Percentiles rank a stretch among this genome's conserved stretches.
Evolutionary conservation across 1,284 basidiomycete species (phyloP).

Genomic region (Anthracocystis setariae): DNA sequence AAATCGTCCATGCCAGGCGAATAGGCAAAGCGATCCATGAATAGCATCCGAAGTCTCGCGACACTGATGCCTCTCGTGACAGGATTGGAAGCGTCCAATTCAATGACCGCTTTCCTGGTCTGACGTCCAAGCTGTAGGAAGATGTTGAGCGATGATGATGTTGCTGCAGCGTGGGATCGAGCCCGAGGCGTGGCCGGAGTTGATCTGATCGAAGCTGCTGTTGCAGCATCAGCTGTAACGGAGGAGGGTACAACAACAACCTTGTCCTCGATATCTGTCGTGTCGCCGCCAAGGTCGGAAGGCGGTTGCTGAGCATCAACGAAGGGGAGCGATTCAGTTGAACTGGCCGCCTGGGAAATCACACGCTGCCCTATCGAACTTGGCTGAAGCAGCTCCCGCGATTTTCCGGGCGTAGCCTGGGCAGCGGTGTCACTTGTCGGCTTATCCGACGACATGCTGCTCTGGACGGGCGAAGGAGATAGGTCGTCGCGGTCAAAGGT

Average conservation of each 20-base stretch:
- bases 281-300: constrained; percentile 17
- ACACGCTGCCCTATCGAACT: constrained; percentile 11
- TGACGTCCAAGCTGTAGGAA: constrained; percentile 92
- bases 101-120: constrained; percentile 85
- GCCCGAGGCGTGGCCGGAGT: constrained; percentile 9
- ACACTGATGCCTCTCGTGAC: constrained; percentile 72
- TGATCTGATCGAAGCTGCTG: not conserved
- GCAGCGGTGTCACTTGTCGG: constrained; percentile 3
- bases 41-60: constrained; percentile 81
- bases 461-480: constrained; percentile 17
- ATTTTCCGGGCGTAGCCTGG: constrained; percentile 4
- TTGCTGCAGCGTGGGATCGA: constrained; percentile 9
- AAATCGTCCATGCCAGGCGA: constrained; percentile 89
- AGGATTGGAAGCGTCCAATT: constrained; percentile 66
- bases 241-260: not conserved
- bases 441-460: constrained; percentile 3
- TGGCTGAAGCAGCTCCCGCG: constrained; percentile 23
- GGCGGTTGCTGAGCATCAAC: constrained; percentile 37
- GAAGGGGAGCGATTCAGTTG: constrained; percentile 53
- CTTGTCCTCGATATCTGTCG: constrained; percentile 4
- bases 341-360: constrained; percentile 41
- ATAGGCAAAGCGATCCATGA: constrained; percentile 94
- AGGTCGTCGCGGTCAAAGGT: constrained; percentile 17
- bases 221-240: not conserved
- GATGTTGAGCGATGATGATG: constrained; percentile 68